A percentile compares a stretch with the other conserved stretches of the same genome.
Conservation (phyloP, 768 basidiomycete species). For the Piloderma croceum region DNA sequence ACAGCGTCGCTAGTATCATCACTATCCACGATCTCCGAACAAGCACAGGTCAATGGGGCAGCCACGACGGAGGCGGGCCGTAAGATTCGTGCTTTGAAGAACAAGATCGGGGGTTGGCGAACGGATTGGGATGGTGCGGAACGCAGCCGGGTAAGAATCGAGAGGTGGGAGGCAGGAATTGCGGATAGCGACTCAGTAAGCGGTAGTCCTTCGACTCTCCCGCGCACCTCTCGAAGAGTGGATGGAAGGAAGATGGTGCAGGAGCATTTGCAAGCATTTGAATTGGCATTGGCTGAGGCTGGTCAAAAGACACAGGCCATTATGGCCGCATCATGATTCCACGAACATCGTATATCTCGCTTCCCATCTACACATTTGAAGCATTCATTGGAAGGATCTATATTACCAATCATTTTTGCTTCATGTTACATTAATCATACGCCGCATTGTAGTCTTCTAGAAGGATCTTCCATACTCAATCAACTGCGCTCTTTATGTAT, state of each 20-base stretch:
- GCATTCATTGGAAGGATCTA: conserved; percentile 21
- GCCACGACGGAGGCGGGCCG: conserved; percentile 81
- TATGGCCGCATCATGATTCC: conserved; percentile 56
- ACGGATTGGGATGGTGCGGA: conserved; percentile 84
- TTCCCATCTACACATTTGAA: conserved; percentile 25
- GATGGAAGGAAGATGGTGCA: conserved; percentile 72
- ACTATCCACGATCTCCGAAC: conserved; percentile 74
- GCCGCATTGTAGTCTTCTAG: no score
- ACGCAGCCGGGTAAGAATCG: conserved; percentile 67
- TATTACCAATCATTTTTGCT: no score
- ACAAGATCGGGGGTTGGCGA: conserved; percentile 75
- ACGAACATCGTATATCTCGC: conserved; percentile 10
- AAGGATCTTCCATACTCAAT: no score
- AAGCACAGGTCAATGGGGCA: conserved; percentile 83
- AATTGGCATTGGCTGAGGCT: conserved; percentile 65
- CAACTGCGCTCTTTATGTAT: no score
- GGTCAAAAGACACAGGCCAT: conserved; percentile 74
- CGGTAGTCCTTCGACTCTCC: conserved; percentile 26
- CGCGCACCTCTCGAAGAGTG: conserved; percentile 37
- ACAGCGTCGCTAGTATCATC: conserved; percentile 73
- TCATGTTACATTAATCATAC: no score
- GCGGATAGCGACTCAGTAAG: conserved; percentile 33
- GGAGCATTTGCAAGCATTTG: conserved; percentile 74
- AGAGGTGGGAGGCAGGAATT: conserved; percentile 71
- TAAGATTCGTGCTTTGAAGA: conserved; percentile 80